phyloP scores from a whole-genome alignment of 1,284 basidiomycete species.

The Volvariella volvacea region DNA sequence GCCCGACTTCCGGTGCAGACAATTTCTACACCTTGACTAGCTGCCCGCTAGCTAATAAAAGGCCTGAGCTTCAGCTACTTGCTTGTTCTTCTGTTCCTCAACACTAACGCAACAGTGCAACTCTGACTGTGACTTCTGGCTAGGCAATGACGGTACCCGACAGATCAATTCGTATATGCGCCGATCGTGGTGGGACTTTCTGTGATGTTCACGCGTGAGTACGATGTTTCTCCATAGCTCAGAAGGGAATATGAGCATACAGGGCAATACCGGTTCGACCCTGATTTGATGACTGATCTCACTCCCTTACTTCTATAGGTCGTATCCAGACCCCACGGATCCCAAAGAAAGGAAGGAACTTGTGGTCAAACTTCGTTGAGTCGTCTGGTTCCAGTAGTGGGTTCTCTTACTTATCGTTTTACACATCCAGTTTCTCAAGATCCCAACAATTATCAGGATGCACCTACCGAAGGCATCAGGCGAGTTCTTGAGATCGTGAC shows the following conservation, averaged over 20 bases:
- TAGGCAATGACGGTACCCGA: conserved; percentile 36
- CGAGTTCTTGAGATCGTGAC: conserved; percentile 82
- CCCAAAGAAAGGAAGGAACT: conserved; percentile 54
- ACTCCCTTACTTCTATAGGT: conserved; percentile 29
- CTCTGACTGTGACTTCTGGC: too few species aligned
- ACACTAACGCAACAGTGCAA: too few species aligned
- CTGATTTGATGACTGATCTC: too few species aligned
- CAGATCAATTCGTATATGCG: conserved; percentile 50
- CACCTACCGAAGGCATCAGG: conserved; percentile 91
- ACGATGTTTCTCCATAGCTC: too few species aligned
- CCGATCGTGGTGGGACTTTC: conserved; percentile 67
- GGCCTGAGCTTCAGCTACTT: too few species aligned
- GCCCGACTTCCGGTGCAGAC: too few species aligned
- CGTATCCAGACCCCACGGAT: conserved; percentile 66
- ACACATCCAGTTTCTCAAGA: conserved; percentile 70
- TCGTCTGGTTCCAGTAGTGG: conserved; percentile 7
- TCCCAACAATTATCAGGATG: conserved; percentile 84
- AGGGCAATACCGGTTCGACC: too few species aligned
- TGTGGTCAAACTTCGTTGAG: conserved; percentile 74
- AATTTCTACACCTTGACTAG: too few species aligned
- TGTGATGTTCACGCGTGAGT: conserved; percentile 73
- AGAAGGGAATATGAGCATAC: too few species aligned
- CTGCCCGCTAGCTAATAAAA: too few species aligned
- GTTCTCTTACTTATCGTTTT: not conserved
- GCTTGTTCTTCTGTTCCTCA: too few species aligned